phyloP scores from a whole-genome alignment of 352 stramenopile genomes.

The Phytophthora podocarpi region DNA sequence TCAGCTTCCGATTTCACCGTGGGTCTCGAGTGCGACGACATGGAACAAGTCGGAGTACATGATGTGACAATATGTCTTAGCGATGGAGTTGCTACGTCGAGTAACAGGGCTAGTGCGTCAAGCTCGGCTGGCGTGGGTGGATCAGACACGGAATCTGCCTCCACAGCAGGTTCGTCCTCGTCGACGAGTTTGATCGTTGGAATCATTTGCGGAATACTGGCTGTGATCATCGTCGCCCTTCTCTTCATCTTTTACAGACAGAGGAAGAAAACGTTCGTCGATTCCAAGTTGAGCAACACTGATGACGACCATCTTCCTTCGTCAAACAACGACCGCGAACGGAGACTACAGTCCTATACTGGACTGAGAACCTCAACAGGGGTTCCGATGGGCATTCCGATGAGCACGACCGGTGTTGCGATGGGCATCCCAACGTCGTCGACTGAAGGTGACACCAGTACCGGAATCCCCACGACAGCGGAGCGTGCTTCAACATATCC shows the following conservation, averaged over 20 bases:
- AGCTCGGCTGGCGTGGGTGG: slow-evolving; percentile 4
- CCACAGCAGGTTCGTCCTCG: slow-evolving; percentile 4
- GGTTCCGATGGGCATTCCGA: slow-evolving; percentile 26
- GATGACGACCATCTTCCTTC: slow-evolving; percentile 17
- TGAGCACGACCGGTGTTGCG: slow-evolving; percentile 21
- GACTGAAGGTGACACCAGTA: slow-evolving; percentile 6
- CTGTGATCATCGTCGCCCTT: slow-evolving; percentile 11
- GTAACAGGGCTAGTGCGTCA: slow-evolving; percentile 13
- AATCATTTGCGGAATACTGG: slow-evolving; percentile 23
- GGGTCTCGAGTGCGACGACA: slow-evolving; percentile 31
- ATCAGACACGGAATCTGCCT: not conserved
- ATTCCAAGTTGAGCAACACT: slow-evolving; percentile 25
- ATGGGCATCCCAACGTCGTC: slow-evolving; percentile 21
- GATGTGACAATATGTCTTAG: slow-evolving; percentile 31
- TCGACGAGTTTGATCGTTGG: slow-evolving; percentile 25
- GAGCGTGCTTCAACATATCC: slow-evolving; percentile 8
- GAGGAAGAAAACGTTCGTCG: slow-evolving; percentile 8
- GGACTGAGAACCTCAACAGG: slow-evolving; percentile 19
- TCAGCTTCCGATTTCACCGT: slow-evolving; percentile 38
- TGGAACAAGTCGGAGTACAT: slow-evolving; percentile 27
- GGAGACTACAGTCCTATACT: slow-evolving; percentile 7
- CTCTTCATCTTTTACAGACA: slow-evolving; percentile 19
- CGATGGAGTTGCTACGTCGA: slow-evolving; percentile 17
- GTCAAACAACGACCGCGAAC: not conserved
- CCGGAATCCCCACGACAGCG: slow-evolving; percentile 8